Evolutionary conservation across 352 stramenopile genomes (phyloP), one percentile per base, ranked within the genome.

Genomic region (Globisporangium lucens): DNA sequence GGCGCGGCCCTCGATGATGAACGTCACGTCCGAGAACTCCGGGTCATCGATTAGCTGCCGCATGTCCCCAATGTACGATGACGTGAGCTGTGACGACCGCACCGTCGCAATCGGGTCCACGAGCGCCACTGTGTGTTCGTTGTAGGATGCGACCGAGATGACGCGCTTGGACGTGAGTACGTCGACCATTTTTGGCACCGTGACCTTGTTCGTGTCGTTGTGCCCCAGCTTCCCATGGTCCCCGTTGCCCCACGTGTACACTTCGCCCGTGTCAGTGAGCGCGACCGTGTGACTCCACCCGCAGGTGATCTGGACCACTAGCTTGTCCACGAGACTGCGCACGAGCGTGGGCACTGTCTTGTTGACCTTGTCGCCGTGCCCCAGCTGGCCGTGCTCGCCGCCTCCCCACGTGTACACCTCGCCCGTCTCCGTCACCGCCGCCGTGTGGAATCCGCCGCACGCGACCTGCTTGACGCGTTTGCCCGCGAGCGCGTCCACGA

Each of bases 141-240:
- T 99, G 83, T 99, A 99, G n/a, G 94, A 98, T 27, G 96, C 95
- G 9, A 99, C 89, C 35, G 89, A 87, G n/a, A 98, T 88, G n/a
- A 99, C 95, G 20, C 89, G 91, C 72, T 98, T 97, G 41, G 85
- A 76, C 30, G 96, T 83, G 1, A 99, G 76, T 27, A 93, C 89
- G 43, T 98, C 92, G 22, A 99, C 93, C 12, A 92, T 57, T 66
- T 98, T 95, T 4, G 96, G 96, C n/a, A 97, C 80, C 30, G 92
- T 98, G 20, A 99, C 93, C 73, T 98, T 98, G 64, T 93, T 94
- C 6, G 85, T 93, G 64, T 97, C 95, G 61, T 97, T 97, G 75
- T 98, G 95, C 2, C 96, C 96, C 27, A 99, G 78, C 70, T 99
- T 99, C 61, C 95, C 91, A 64, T 98, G 91, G 67, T 97, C 91